These are phyloP conservation scores for Acrodontium crateriforme DNA, from an alignment of 2,329 filamentous ascomycete species.

Conservation along the genomic window DNA sequence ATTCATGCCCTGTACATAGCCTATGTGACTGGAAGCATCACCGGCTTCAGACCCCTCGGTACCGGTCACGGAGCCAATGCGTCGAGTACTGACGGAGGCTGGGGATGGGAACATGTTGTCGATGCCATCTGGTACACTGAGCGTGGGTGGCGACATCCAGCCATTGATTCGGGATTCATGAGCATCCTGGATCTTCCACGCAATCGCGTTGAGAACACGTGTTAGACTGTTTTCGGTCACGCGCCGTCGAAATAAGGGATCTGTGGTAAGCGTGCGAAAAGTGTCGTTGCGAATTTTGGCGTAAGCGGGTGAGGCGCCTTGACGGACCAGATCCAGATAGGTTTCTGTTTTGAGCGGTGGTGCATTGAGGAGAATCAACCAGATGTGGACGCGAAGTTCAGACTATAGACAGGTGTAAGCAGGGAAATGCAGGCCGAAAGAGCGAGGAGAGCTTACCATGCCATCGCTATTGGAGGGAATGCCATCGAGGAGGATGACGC, in stretches of 20 bases:
- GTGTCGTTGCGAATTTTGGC: slow-evolving; percentile 98
- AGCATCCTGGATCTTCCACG: slow-evolving; percentile 82
- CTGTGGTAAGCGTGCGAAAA: slow-evolving; percentile 88
- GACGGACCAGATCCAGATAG: slow-evolving; percentile 81
- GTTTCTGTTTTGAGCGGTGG: slow-evolving; percentile 72
- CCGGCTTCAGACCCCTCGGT: slow-evolving; percentile 51
- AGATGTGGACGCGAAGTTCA: slow-evolving; percentile 83
- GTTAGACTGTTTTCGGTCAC: slow-evolving; percentile 94
- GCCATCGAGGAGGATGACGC: slow-evolving; percentile 61
- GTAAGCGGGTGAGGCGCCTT: slow-evolving; percentile 86
- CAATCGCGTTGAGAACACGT: slow-evolving; percentile 83
- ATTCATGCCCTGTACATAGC: slow-evolving; percentile 98
- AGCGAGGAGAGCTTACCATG: slow-evolving; percentile 51
- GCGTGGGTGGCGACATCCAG: slow-evolving; percentile 35
- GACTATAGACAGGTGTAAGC: too few species aligned
- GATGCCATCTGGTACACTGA: slow-evolving; percentile 35
- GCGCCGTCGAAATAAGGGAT: slow-evolving; percentile 88
- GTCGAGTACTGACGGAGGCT: slow-evolving; percentile 21
- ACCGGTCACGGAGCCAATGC: slow-evolving; percentile 32
- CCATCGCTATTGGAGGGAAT: slow-evolving; percentile 66
- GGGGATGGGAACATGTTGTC: slow-evolving; percentile 29
- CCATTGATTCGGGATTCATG: slow-evolving; percentile 44
- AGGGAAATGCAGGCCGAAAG: too few species aligned
- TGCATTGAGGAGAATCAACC: slow-evolving; percentile 85
- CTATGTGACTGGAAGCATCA: slow-evolving; percentile 48